Evolutionary conservation across 2,329 filamentous ascomycete genomes (phyloP), one percentile per base, ranked within the genome.

Genomic region (Penicillium corylophilum): DNA sequence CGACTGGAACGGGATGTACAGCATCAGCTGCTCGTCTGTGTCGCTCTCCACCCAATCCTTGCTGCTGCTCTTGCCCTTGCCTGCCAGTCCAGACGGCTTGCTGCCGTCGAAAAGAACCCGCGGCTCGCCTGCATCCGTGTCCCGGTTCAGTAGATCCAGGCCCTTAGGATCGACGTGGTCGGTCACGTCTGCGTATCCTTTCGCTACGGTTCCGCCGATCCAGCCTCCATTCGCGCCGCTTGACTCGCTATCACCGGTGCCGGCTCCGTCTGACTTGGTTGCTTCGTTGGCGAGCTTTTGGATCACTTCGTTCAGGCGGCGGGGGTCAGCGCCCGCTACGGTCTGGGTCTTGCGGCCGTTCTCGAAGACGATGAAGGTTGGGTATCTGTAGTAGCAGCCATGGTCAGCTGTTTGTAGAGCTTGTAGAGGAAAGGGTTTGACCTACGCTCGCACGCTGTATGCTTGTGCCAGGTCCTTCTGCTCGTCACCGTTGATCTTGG

Each of bases 11-110:
- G 94, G 93, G 51, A 95, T 80, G 73, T 87, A 97, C 42, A 99
- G 81, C 82, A 97, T 89, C 56, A 99, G 78, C 78, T 99, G 94
- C 75, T 97, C 92, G 68, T 99, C 94, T 31, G 93, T 95, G 68
- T 96, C 93, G 71, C 90, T 96, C 78, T 96, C 90, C 20, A 97
- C 86, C 87, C 89, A 97, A 73, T 99, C 84, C 29, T 76, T 84
- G 83, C 52, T 13, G 23, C 6, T 80, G 48, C 68, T 73, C 57
- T 72, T 73, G 44, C 73, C 70, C 22, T 67, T 63, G 23, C 55
- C 59, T n/a, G 59, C 67, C 49, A 92, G 71, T 1, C 79, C 79
- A 48, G 79, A 83, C 5, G 92, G 92, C 71, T 87, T 84, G 51
- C 78, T 74, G 4, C 64, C 60, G n/a, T 86, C 84, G 68, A 97